Evolutionary conservation across 352 stramenopile species (phyloP), one percentile per base, ranked within the genome.

Genomic region (Globisporangium spiculum): DNA sequence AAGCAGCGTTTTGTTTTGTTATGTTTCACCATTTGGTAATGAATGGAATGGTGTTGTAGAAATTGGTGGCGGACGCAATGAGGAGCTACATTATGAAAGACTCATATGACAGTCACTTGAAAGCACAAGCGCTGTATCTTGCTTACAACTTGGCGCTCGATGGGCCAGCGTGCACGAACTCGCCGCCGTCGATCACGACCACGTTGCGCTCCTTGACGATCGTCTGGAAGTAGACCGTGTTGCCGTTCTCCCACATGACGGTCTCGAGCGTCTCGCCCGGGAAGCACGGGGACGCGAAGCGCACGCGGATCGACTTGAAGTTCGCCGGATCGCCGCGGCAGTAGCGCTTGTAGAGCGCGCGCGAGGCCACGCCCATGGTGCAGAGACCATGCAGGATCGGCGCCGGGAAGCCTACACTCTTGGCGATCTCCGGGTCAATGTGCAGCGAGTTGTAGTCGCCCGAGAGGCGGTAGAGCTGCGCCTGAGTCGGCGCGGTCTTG

Each of bases 371-470:
- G 24, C 92, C 96, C 76, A 98, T 89, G 44, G 89, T 98, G 75
- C 93, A 98, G 24, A 99, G 78, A 5, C 96, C 96, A 71, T 99
- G 96, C 56, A 99, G 73, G 48, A 99, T 94, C 27, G 95, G 93
- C 60, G 84, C 75, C 58, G 91, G 87, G 71, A 92, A 97, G 60
- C 77, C 83, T 34, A 83, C 80, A 67, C 79, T 87, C 79, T 76
- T 75, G 22, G 81, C 93, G 71, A 95, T 89, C 70, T 86, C 80
- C 4, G 88, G 86, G 72, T 98, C 90, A 63, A 98, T 86, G 77
- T 99, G 96, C 69, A 98, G 89, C 71, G 90, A 79, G 76, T 98
- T 98, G 75, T 98, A 98, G 81, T 99, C 96, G 18, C 96, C 96
- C 63, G 88, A 98, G 54, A 98, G 79, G 60, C 96, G 88, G 82